A percentile compares a stretch with the other conserved stretches of the same genome.
These are phyloP conservation scores for Colletotrichum sansevieriae DNA, from an alignment of 2,329 filamentous ascomycete species.

Conservation along the genomic window DNA sequence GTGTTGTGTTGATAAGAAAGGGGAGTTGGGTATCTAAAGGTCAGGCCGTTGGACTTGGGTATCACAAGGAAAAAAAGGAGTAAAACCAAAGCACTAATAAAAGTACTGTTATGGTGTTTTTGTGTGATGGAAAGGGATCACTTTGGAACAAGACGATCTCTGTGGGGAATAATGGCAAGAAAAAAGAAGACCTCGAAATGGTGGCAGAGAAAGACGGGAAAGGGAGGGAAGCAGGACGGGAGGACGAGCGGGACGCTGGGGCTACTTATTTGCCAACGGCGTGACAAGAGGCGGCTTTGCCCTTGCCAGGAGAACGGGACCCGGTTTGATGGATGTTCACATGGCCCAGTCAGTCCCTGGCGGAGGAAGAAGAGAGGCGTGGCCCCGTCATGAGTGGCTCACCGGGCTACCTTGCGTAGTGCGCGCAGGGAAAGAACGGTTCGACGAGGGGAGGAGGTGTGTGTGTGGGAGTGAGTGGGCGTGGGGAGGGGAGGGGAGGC, in stretches of 20 bases:
- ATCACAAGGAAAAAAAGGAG: slow-evolving; percentile 64
- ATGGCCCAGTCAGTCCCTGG: slow-evolving; percentile 37
- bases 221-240: slow-evolving; percentile 47
- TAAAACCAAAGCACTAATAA: slow-evolving; percentile 52
- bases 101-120: slow-evolving; percentile 45
- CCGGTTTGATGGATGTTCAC: slow-evolving; percentile 35
- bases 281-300: slow-evolving; percentile 39
- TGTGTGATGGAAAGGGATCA: slow-evolving; percentile 49
- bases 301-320: slow-evolving; percentile 39
- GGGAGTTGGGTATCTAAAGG: slow-evolving; percentile 55
- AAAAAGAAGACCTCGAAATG: slow-evolving; percentile 47
- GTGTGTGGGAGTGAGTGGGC: slow-evolving; percentile 19
- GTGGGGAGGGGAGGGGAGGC: neutral
- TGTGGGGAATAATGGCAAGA: slow-evolving; percentile 47
- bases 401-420: slow-evolving; percentile 23
- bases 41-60: slow-evolving; percentile 56
- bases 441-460: neutral
- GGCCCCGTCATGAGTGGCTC: slow-evolving; percentile 35
- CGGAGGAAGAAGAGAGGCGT: slow-evolving; percentile 36
- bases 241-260: slow-evolving; percentile 47
- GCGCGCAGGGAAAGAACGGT: slow-evolving; percentile 18
- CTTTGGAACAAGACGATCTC: slow-evolving; percentile 49
- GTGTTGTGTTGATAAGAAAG: slow-evolving; percentile 48
- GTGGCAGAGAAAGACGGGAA: slow-evolving; percentile 50
- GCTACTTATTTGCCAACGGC: slow-evolving; percentile 56